A percentile compares a stretch with the other conserved stretches of the same genome.
Evolutionary conservation across 352 stramenopile species (phyloP).

Genomic region (Phytophthora crassamura): DNA sequence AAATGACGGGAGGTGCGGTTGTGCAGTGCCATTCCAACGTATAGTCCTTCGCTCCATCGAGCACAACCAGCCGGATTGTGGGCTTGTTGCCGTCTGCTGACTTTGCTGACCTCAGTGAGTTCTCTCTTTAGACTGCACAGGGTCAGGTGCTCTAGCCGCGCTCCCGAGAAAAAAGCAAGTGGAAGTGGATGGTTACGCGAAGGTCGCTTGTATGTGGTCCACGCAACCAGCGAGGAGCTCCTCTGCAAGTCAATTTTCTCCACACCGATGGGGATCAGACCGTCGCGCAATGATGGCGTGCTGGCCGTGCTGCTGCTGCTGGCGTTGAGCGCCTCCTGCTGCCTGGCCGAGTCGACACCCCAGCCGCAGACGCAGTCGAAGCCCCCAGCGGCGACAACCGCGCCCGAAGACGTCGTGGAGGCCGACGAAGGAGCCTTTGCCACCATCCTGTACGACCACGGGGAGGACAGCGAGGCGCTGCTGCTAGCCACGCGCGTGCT

Average conservation of each 20-base stretch:
- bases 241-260: slow-evolving; percentile 22
- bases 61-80: too few species aligned
- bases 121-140: too few species aligned
- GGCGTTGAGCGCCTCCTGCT: slow-evolving; percentile 6
- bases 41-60: too few species aligned
- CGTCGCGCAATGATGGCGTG: slow-evolving; percentile 22
- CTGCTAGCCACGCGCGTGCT: slow-evolving; percentile 72
- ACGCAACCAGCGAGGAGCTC: slow-evolving; percentile 23
- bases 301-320: slow-evolving; percentile 7
- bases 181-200: slow-evolving; percentile 20
- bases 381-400: slow-evolving; percentile 1
- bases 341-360: not conserved
- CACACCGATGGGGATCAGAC: slow-evolving; percentile 28
- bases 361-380: slow-evolving; percentile 5
- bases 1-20: too few species aligned
- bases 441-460: slow-evolving; percentile 77
- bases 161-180: slow-evolving; percentile 3
- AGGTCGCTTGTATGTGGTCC: slow-evolving; percentile 14
- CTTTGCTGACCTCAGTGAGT: too few species aligned
- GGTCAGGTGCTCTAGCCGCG: too few species aligned
- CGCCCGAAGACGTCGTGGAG: slow-evolving; percentile 36
- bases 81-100: too few species aligned
- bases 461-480: slow-evolving; percentile 63
- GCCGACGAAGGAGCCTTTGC: slow-evolving; percentile 58
- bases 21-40: too few species aligned